Base-by-base conservation (phyloP, 148 eudicot species). In the Cornus florida region DNA sequence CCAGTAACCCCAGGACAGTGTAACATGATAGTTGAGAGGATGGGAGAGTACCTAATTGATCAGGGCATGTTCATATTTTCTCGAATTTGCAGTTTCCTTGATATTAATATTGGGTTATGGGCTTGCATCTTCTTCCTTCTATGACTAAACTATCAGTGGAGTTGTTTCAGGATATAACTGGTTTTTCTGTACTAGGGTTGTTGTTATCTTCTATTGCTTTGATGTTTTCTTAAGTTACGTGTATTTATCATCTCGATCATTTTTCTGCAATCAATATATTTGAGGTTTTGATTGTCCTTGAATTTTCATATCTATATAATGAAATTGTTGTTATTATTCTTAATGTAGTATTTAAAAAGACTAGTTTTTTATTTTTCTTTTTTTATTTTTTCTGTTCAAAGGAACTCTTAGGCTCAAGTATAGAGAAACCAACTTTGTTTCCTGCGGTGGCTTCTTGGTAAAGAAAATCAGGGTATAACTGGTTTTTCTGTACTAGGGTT, bases 1-100 rank as follows among this genome's bases (percentile, higher is more conserved):
- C 92, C 91, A 0, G 79, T 89, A 79, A 82, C 90, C 77, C 90
- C 92, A 64, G 90, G 92, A 39, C 92, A 89, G 75, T 89, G 92
- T 72, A 87, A 89, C 88, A 85, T 89, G 84, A 77, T 89, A 16
- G 90, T 89, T 23, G 92, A 89, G 79, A 87, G 81, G 86, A 33
- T 89, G 72, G 92, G 92, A 46, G 92, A 89, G 75, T 89, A 89
- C 71, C 89, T 88, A 39, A 46, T 84, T 72, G 91, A 88, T 2
- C 91, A 88, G 69, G 91, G 88, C 68, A 73, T 87, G 28, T 87
- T 84, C 80, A 68, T 65, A 60, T 28, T 28, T 75, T 16, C 64
- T 38, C 64, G 19, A 38, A 60, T 65, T 33, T 35, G 1, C 14
- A 19, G 19, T 23, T 20, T 78, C 82, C 73, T n/a, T 31, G 65